Conservation (phyloP, 805 yeast species). For the Kodamaea laetipori region DNA sequence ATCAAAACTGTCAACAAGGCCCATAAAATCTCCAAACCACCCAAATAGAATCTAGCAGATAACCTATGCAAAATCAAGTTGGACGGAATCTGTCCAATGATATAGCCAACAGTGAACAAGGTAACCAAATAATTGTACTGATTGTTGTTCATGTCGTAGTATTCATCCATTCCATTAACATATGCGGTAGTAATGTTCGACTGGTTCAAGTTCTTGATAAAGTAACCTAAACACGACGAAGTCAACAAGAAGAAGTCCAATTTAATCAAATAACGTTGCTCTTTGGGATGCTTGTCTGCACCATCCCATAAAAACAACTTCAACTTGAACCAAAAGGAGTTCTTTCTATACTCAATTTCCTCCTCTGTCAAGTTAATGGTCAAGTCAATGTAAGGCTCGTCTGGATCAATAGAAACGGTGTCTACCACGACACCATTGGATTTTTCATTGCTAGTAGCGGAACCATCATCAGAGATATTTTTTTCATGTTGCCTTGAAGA, state of each 20-base stretch:
- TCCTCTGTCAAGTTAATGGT: constrained; percentile 23
- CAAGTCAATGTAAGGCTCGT: constrained; percentile 26
- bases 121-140: constrained; percentile 49
- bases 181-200: constrained; percentile 47
- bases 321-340: constrained; percentile 24
- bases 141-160: constrained; percentile 40
- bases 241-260: constrained; percentile 34
- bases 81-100: constrained; percentile 54
- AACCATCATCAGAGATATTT: too few species aligned
- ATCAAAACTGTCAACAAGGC: constrained; percentile 42
- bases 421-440: constrained; percentile 3
- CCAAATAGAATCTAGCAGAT: constrained; percentile 47
- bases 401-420: constrained; percentile 9
- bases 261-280: constrained; percentile 35
- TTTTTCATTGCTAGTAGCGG: constrained; percentile 2
- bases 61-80: constrained; percentile 43
- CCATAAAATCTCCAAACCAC: constrained; percentile 49
- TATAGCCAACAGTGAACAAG: constrained; percentile 53
- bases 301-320: constrained; percentile 40
- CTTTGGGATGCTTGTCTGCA: constrained; percentile 38
- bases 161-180: constrained; percentile 50
- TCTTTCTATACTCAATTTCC: constrained; percentile 23
- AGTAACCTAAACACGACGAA: constrained; percentile 53
- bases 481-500: neutral
- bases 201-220: constrained; percentile 47